phyloP scores from a whole-genome alignment of 352 stramenopile species.

The Pythium phragmitis region DNA sequence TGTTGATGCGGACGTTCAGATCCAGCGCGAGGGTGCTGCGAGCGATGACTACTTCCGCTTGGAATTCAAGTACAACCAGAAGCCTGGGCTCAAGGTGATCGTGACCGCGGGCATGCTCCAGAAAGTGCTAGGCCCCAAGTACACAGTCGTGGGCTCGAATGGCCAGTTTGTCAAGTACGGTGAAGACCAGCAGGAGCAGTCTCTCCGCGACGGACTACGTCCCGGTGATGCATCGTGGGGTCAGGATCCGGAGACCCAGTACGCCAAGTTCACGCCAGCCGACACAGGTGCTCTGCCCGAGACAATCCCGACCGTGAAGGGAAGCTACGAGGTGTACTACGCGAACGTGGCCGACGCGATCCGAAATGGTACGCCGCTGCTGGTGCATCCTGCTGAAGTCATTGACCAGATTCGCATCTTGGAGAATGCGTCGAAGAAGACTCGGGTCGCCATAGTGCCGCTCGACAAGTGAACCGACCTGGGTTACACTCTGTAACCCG shows the following conservation, averaged over 20 bases:
- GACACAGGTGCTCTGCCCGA: slow-evolving; percentile 23
- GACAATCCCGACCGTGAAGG: slow-evolving; percentile 40
- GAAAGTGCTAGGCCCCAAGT: slow-evolving; percentile 59
- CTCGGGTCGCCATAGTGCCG: slow-evolving; percentile 16
- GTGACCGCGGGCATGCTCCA: slow-evolving; percentile 68
- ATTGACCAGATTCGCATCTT: slow-evolving; percentile 73
- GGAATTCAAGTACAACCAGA: slow-evolving; percentile 55
- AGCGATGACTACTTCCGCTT: slow-evolving; percentile 80
- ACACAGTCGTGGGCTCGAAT: slow-evolving; percentile 56
- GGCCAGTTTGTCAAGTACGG: slow-evolving; percentile 62
- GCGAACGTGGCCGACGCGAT: slow-evolving; percentile 70
- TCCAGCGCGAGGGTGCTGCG: slow-evolving; percentile 59
- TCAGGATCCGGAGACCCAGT: slow-evolving; percentile 43
- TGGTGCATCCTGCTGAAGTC: slow-evolving; percentile 53
- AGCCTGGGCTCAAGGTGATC: slow-evolving; percentile 51
- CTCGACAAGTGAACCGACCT: neutral
- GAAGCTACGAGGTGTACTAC: slow-evolving; percentile 71
- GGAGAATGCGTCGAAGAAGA: slow-evolving; percentile 53
- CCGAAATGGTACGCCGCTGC: slow-evolving; percentile 35
- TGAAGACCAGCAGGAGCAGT: slow-evolving; percentile 62
- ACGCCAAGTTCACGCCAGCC: slow-evolving; percentile 40
- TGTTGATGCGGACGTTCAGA: slow-evolving; percentile 63
- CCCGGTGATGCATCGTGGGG: slow-evolving; percentile 54
- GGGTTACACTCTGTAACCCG: no score
- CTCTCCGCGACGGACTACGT: slow-evolving; percentile 50